phyloP scores from a whole-genome alignment of 2,329 filamentous ascomycete species.

The Leptoxyphium fumago region DNA sequence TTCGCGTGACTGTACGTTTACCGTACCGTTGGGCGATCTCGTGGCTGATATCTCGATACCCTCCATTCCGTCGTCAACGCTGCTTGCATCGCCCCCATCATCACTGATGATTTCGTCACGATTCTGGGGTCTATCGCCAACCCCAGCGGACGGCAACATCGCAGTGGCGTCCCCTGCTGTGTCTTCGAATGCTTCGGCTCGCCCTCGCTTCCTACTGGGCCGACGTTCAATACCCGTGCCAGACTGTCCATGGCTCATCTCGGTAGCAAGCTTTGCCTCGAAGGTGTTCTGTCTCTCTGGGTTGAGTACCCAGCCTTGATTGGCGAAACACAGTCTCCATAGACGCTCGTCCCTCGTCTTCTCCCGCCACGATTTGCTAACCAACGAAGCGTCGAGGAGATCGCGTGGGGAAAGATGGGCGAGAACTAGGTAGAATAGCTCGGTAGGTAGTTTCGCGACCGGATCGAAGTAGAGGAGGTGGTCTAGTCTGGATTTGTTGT shows the following conservation, averaged over 20 bases:
- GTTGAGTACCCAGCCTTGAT: conserved; percentile 59
- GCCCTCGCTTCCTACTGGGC: conserved; percentile 16
- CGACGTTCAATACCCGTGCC: conserved; percentile 7
- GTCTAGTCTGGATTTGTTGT: conserved; percentile 1
- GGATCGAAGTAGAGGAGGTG: conserved; percentile 84
- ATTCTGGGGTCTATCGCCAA: not conserved
- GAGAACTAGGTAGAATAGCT: conserved; percentile 82
- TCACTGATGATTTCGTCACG: not conserved
- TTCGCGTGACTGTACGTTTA: not conserved
- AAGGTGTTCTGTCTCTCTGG: conserved; percentile 15
- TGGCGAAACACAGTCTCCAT: conserved; percentile 70
- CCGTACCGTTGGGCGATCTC: not conserved
- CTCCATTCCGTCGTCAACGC: conserved; percentile 3
- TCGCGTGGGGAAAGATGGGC: conserved; percentile 71
- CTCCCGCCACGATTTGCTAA: conserved; percentile 69
- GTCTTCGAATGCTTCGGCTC: conserved; percentile 19
- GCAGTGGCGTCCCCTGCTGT: conserved; percentile 5
- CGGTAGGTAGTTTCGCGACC: conserved; percentile 66
- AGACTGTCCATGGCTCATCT: conserved; percentile 41
- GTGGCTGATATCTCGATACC: not conserved
- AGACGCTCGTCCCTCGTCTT: conserved; percentile 69
- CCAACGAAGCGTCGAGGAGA: conserved; percentile 61
- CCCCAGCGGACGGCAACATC: not conserved
- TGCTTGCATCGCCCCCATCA: conserved; percentile 3
- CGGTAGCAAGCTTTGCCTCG: conserved; percentile 24